These are phyloP conservation scores for Posidonia oceanica DNA, from an alignment of 116 monocot genomes.

Conservation along the genomic window DNA sequence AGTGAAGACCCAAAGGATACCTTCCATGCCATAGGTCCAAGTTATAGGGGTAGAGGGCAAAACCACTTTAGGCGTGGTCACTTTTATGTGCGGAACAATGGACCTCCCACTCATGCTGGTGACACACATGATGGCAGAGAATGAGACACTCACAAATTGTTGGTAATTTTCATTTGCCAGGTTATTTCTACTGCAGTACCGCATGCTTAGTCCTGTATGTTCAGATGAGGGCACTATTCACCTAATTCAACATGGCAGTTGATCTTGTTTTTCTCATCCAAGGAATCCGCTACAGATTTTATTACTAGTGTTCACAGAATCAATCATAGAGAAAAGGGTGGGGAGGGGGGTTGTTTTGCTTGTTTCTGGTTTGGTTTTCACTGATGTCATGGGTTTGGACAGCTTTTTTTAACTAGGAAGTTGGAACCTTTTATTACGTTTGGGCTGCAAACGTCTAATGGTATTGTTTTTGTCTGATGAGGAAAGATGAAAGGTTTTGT, in stretches of 20 bases:
- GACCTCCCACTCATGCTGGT: not conserved
- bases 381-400: not conserved
- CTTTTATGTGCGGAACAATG: not conserved
- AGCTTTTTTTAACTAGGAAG: not conserved
- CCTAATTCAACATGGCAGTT: not conserved
- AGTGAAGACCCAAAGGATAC: constrained; percentile 13
- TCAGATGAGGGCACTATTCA: not conserved
- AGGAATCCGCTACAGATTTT: no score
- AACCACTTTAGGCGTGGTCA: constrained; percentile 6
- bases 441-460: no score
- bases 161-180: not conserved
- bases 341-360: not conserved
- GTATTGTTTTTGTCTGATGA: no score
- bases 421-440: no score
- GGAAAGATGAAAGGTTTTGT: no score
- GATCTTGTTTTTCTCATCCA: no score
- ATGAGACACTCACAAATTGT: not conserved
- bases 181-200: not conserved
- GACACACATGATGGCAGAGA: not conserved
- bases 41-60: constrained; percentile 27
- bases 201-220: not conserved
- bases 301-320: no score
- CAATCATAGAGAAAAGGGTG: no score
- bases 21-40: constrained; percentile 17
- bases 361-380: not conserved